phyloP scores from a whole-genome alignment of 371 early-diverging fungal species.

The Mortierella sp. region DNA sequence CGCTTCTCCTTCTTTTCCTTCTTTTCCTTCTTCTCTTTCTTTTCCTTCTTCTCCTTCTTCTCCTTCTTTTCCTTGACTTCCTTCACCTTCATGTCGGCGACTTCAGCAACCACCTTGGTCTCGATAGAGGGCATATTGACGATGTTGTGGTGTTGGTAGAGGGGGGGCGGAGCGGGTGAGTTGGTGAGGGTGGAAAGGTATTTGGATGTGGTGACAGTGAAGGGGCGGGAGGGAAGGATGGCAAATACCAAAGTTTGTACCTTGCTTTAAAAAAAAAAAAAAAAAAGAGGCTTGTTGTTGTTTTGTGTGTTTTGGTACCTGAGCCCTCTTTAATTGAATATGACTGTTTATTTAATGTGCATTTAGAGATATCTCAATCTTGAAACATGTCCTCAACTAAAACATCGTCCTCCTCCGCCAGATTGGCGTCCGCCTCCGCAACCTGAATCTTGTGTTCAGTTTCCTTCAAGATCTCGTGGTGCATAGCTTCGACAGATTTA shows the following conservation, averaged over 20 bases:
- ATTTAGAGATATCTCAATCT: slow-evolving; percentile 4
- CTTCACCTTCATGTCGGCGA: slow-evolving; percentile 46
- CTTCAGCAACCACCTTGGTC: slow-evolving; percentile 8
- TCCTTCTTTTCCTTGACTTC: slow-evolving; percentile 57
- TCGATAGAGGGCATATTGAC: slow-evolving; percentile 36
- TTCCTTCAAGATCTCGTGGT: slow-evolving; percentile 51
- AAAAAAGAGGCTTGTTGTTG: slow-evolving; percentile 22
- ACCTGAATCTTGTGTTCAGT: slow-evolving; percentile 48
- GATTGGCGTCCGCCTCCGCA: slow-evolving; percentile 25
- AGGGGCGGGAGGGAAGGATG: neutral
- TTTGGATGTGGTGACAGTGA: neutral
- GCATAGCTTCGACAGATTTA: slow-evolving; percentile 55
- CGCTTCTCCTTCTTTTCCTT: slow-evolving; percentile 60
- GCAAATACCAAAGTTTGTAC: slow-evolving; percentile 3
- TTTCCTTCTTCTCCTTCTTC: slow-evolving; percentile 58
- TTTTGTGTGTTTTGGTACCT: slow-evolving; percentile 3
- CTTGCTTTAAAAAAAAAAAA: slow-evolving; percentile 24
- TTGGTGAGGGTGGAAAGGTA: neutral
- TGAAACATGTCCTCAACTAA: slow-evolving; percentile 44
- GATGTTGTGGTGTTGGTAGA: neutral
- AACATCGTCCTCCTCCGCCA: slow-evolving; percentile 25
- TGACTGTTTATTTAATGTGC: neutral
- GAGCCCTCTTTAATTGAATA: neutral
- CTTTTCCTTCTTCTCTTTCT: slow-evolving; percentile 54
- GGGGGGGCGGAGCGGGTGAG: neutral